A percentile compares a stretch with the other conserved stretches of the same genome.
phyloP scores from a whole-genome alignment of 352 stramenopile species.

The Pythium phragmiticola region DNA sequence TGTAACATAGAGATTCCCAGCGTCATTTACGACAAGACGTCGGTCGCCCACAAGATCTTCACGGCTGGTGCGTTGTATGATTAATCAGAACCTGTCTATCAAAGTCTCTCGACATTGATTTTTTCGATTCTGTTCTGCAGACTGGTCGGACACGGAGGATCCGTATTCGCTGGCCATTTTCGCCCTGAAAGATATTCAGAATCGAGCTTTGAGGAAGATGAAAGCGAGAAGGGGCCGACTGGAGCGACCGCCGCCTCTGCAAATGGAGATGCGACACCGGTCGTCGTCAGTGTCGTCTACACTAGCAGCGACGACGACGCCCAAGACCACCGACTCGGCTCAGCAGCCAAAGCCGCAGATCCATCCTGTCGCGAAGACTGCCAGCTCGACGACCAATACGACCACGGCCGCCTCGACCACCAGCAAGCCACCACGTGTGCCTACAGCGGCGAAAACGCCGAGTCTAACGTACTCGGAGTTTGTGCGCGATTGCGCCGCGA shows the following conservation, averaged over 20 bases:
- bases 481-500: constrained; percentile 23
- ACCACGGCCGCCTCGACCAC: neutral
- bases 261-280: constrained; percentile 22
- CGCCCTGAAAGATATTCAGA: constrained; percentile 39
- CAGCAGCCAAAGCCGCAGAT: constrained; percentile 5
- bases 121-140: constrained; percentile 23
- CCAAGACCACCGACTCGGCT: neutral
- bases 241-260: constrained; percentile 4
- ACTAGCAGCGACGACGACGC: neutral
- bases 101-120: neutral
- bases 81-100: neutral
- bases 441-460: neutral
- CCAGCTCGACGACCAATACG: neutral
- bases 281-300: neutral
- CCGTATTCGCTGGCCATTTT: constrained; percentile 49
- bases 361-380: constrained; percentile 14
- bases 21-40: constrained; percentile 50
- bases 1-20: constrained; percentile 45
- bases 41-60: constrained; percentile 70
- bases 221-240: neutral
- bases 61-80: constrained; percentile 37
- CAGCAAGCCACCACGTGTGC: constrained; percentile 5
- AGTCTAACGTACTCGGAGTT: constrained; percentile 20
- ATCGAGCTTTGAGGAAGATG: neutral
- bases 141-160: constrained; percentile 57